Evolutionary conservation across 805 yeast genomes (phyloP).

Genomic region (Candida taoyuanica): DNA sequence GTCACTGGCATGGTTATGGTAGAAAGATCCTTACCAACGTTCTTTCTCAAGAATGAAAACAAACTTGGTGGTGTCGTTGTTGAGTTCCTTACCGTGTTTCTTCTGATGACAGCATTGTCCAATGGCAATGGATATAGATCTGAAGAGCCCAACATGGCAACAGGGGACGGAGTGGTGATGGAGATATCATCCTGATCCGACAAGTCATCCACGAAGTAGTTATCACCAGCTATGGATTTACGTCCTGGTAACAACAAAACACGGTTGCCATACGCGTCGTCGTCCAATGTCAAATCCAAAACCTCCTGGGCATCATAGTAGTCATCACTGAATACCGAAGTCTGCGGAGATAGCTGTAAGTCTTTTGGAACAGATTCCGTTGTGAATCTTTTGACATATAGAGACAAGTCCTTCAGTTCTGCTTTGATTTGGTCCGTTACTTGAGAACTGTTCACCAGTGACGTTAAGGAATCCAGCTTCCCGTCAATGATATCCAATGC

Average conservation of each 20-base stretch:
- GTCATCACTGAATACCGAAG: conserved; percentile 40
- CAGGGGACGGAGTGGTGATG: conserved; percentile 3
- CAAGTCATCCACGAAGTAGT: conserved; percentile 22
- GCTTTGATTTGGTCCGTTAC: conserved; percentile 1
- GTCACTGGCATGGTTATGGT: conserved; percentile 91
- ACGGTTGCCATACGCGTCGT: conserved; percentile 17
- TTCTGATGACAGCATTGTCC: conserved; percentile 39
- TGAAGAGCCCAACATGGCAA: not conserved
- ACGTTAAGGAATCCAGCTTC: conserved; percentile 5
- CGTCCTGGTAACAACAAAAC: conserved; percentile 20
- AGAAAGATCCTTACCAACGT: conserved; percentile 86
- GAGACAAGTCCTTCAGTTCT: conserved; percentile 7
- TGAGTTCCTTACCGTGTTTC: conserved; percentile 55
- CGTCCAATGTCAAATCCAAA: conserved; percentile 35
- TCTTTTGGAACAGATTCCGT: conserved; percentile 4
- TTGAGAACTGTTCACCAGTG: not conserved
- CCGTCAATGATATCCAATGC: conserved; percentile 3
- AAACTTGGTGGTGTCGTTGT: conserved; percentile 75
- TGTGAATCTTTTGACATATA: conserved; percentile 10
- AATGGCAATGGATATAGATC: conserved; percentile 69
- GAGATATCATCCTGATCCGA: conserved; percentile 24
- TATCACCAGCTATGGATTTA: conserved; percentile 3
- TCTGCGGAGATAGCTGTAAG: conserved; percentile 15
- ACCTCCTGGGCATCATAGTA: conserved; percentile 57
- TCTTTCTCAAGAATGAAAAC: conserved; percentile 74